Evolutionary conservation across 2,329 filamentous ascomycete genomes (phyloP).

Genomic region (Alternaria brassicicola): DNA sequence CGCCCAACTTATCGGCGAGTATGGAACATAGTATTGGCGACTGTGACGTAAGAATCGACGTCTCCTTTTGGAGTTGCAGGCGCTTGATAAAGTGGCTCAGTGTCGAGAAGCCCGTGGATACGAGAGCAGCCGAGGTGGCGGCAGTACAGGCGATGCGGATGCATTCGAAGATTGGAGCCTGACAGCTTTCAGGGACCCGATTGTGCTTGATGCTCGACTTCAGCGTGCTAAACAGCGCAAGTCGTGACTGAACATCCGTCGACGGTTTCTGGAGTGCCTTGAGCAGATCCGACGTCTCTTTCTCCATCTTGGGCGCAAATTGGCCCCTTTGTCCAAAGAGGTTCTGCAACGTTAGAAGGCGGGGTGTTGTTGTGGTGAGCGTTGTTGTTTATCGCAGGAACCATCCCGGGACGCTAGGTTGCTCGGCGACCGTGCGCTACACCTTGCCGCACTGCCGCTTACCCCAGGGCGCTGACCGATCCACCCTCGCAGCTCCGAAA

Average conservation of each 20-base stretch:
- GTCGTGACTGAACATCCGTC: conserved; percentile 56
- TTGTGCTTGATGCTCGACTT: conserved; percentile 93
- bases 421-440: conserved; percentile 19
- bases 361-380: conserved; percentile 24
- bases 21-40: conserved; percentile 73
- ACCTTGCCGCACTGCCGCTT: conserved; percentile 9
- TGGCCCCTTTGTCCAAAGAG: conserved; percentile 42
- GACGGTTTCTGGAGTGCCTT: conserved; percentile 65
- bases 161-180: conserved; percentile 80
- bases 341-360: conserved; percentile 17
- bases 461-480: conserved; percentile 8
- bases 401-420: conserved; percentile 13
- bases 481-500: conserved; percentile 9
- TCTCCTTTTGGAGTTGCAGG: conserved; percentile 82
- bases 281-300: conserved; percentile 61
- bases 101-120: conserved; percentile 83
- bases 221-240: conserved; percentile 67
- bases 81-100: conserved; percentile 87
- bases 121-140: conserved; percentile 73
- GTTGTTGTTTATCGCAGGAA: neutral
- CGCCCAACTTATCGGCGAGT: conserved; percentile 83
- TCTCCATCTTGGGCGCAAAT: conserved; percentile 54
- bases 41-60: conserved; percentile 70
- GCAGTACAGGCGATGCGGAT: conserved; percentile 76
- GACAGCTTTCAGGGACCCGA: conserved; percentile 77